Conservation (phyloP, 2,329 filamentous ascomycete genomes). For the Beauveria rudraprayagi region DNA sequence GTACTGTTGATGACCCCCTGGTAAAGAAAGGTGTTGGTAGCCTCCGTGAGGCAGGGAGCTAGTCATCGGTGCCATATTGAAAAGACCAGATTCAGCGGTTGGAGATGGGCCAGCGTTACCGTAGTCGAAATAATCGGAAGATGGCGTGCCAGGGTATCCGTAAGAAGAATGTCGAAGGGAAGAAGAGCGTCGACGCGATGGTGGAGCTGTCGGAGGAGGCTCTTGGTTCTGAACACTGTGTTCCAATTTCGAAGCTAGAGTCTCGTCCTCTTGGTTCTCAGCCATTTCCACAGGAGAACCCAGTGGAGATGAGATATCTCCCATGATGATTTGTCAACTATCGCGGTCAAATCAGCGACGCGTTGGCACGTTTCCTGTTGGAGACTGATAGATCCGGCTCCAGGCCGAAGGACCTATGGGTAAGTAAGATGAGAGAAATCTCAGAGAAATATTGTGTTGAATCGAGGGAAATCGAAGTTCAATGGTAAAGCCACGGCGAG, state of each 20-base stretch:
- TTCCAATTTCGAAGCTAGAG: too few species aligned
- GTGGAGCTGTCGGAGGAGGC: not conserved
- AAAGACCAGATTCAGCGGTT: conserved; percentile 18
- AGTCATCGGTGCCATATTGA: conserved; percentile 34
- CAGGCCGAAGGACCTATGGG: not conserved
- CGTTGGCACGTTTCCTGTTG: not conserved
- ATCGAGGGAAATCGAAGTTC: too few species aligned
- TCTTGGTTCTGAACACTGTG: not conserved
- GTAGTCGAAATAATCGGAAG: conserved; percentile 32
- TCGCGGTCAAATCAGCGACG: not conserved
- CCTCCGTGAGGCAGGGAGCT: conserved; percentile 28
- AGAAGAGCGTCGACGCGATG: not conserved
- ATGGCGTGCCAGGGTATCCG: conserved; percentile 23
- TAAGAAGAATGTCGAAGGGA: not conserved
- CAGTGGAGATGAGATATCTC: conserved; percentile 5
- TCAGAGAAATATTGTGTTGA: not conserved
- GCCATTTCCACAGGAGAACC: not conserved
- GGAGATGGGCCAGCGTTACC: conserved; percentile 13
- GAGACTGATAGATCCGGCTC: not conserved
- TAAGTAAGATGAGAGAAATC: not conserved
- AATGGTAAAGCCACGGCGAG: not conserved
- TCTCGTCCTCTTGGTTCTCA: not conserved
- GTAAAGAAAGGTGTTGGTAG: conserved; percentile 25
- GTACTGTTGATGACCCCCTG: conserved; percentile 21
- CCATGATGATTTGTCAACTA: not conserved